phyloP scores from a whole-genome alignment of 2,329 filamentous ascomycete species.

The Magnaporthales sp. region DNA sequence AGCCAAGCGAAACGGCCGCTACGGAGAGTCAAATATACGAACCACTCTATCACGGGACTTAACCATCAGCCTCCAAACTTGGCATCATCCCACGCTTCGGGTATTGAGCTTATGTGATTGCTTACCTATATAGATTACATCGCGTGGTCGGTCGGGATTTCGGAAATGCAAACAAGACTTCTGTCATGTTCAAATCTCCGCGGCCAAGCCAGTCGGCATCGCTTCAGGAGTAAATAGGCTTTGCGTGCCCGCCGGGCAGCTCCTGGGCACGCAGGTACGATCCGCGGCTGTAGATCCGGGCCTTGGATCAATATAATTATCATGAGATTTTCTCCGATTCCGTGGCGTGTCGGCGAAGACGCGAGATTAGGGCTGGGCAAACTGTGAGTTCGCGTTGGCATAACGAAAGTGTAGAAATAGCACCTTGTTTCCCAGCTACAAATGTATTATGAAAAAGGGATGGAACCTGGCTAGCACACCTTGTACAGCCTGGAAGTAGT shows the following conservation, averaged over 20 bases:
- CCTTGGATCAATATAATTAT: background rate
- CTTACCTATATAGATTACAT: background rate
- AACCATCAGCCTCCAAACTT: background rate
- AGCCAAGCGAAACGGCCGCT: background rate
- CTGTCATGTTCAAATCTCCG: background rate
- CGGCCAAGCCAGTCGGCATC: background rate
- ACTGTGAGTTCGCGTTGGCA: background rate
- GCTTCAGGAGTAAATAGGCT: background rate
- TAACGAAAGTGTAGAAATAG: background rate
- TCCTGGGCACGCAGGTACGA: background rate
- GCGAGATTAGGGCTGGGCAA: background rate
- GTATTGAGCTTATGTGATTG: background rate
- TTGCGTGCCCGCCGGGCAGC: background rate
- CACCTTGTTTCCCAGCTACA: background rate
- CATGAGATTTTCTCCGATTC: background rate
- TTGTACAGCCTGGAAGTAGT: background rate
- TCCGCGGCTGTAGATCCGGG: background rate
- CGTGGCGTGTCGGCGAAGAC: background rate
- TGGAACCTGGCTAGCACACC: background rate
- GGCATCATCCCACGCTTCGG: background rate
- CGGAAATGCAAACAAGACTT: background rate
- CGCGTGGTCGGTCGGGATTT: background rate
- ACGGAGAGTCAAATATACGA: background rate
- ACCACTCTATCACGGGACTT: background rate
- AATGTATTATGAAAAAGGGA: background rate